These are phyloP conservation scores for Pseudonitzschia pungens DNA, from an alignment of 108 stramenopile genomes.

Conservation along the genomic window DNA sequence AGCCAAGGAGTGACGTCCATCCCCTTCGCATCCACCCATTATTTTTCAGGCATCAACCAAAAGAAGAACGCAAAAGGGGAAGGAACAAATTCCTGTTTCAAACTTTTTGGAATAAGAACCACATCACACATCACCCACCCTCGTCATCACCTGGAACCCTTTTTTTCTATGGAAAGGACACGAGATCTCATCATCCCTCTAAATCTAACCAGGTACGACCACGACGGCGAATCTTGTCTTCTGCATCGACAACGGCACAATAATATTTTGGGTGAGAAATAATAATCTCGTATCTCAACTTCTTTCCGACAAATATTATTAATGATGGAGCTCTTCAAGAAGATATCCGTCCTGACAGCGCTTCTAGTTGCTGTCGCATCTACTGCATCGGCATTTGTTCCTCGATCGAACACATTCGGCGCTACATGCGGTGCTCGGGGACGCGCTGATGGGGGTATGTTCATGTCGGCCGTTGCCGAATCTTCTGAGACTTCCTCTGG, in stretches of 20 bases:
- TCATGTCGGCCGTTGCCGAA: slow-evolving; percentile 18
- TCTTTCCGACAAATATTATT: not conserved
- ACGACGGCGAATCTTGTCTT: not conserved
- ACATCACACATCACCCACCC: not conserved
- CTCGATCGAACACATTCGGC: not conserved
- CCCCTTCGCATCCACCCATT: slow-evolving; percentile 8
- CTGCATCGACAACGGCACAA: not conserved
- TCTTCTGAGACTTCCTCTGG: not conserved
- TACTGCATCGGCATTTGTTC: slow-evolving; percentile 14
- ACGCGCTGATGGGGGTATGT: not conserved
- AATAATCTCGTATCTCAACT: not conserved
- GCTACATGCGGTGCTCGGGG: slow-evolving; percentile 1
- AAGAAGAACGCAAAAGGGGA: not conserved
- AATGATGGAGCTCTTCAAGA: slow-evolving; percentile 12
- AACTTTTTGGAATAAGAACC: not conserved
- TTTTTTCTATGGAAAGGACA: not conserved
- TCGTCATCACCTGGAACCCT: slow-evolving; percentile 4
- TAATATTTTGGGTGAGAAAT: not conserved
- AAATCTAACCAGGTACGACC: not conserved
- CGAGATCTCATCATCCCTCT: not conserved
- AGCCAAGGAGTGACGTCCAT: not conserved
- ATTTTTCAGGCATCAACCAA: not conserved
- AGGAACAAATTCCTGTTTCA: not conserved
- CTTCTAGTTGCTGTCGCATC: slow-evolving; percentile 9
- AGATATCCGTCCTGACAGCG: slow-evolving; percentile 8